Evolutionary conservation across 1,139 yeast species (phyloP), one percentile per base, ranked within the genome.

Genomic region (Pichia terricola): DNA sequence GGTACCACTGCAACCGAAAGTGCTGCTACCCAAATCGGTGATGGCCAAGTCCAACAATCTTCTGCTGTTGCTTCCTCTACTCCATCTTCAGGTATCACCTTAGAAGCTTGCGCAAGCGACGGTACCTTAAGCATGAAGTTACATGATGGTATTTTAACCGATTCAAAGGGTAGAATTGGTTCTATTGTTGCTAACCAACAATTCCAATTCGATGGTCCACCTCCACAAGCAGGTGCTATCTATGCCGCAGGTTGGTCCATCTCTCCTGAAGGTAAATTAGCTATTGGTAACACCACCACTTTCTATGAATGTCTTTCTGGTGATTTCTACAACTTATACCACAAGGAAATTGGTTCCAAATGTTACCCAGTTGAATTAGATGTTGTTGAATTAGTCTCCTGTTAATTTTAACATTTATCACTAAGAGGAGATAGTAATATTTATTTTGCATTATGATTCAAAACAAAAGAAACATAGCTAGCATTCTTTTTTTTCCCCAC

Each of bases 131-230:
- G 78, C 43, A 67, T 82, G 73, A 66, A 68, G 34, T 73, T 82
- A 59, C 62, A 69, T 41, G 72, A 61, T 41, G 68, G 77, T 55
- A 58, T 78, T 50, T 71, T 82, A 64, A 73, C 70, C 38, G 91
- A 82, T 60, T 61, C 73, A 44, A 54, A 67, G 47, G 86, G 86
- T 49, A 79, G 91, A 77, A 68, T 82, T 54, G 91, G 91, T 61
- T 77, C 88, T 48, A 81, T 82, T 65, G 91, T 82, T 58, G 83
- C 89, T 51, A 81, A 81, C 80, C 77, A 82, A 70, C 91, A 82
- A 72, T 81, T 82, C 81, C 91, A 82, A 71, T 82, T 82, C 59
- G 91, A 82, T 62, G 91, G 91, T 65, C 94, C 91, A 56, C 88
- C 89, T 67, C 91, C 91, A 59, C 94, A 83, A 73, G 89, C 91